Evolutionary conservation across 2,329 filamentous ascomycete genomes (phyloP).

Genomic region (Phaeoacremonium minimum): DNA sequence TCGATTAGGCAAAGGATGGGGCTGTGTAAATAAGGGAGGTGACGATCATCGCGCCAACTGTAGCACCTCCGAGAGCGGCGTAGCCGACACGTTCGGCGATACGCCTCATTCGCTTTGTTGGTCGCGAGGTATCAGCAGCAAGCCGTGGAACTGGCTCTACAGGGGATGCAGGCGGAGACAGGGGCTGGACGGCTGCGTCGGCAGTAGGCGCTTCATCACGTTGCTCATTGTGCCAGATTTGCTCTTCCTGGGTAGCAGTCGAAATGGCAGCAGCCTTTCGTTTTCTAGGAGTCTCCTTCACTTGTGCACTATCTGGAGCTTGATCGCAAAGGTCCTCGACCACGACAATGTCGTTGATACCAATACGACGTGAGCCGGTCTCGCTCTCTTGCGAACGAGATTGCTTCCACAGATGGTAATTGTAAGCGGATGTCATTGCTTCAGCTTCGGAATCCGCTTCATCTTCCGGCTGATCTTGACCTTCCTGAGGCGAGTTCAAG

Average conservation of each 20-base stretch:
- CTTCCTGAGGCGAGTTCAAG: slow-evolving; percentile 2
- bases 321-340: no score
- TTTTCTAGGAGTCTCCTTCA: no score
- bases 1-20: slow-evolving; percentile 21
- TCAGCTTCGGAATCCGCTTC: no score
- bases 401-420: no score
- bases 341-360: no score
- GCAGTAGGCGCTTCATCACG: no score
- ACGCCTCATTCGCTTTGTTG: slow-evolving; percentile 20
- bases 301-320: no score
- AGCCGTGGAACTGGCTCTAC: no score
- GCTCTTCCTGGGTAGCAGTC: slow-evolving; percentile 2
- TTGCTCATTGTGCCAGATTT: slow-evolving; percentile 1
- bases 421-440: not conserved
- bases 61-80: slow-evolving; percentile 28
- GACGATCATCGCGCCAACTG: slow-evolving; percentile 27
- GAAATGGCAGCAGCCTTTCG: slow-evolving; percentile 9
- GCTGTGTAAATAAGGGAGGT: slow-evolving; percentile 32
- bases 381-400: no score
- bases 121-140: slow-evolving; percentile 5
- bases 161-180: slow-evolving; percentile 6
- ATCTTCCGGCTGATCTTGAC: no score
- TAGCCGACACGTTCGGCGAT: slow-evolving; percentile 27
- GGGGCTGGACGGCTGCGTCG: no score
- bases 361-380: no score